Evolutionary conservation across 2,329 filamentous ascomycete genomes (phyloP).

Genomic region (Sporothrix curviconia): DNA sequence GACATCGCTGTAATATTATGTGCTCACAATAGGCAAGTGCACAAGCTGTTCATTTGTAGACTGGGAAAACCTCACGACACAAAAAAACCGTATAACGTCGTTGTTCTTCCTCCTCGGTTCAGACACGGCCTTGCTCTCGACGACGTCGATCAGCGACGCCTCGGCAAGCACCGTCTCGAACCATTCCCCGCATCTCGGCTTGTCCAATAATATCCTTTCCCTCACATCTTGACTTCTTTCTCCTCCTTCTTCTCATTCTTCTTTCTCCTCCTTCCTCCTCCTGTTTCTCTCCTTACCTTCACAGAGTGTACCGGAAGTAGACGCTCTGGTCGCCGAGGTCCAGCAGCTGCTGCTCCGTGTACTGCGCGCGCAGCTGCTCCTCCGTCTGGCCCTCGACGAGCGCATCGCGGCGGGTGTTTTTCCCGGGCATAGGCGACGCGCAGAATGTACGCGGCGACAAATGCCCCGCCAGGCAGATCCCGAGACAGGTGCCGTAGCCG

Average conservation of each 20-base stretch:
- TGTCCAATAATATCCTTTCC: too few species aligned
- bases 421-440: constrained; percentile 13
- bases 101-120: too few species aligned
- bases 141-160: too few species aligned
- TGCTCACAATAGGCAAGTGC: too few species aligned
- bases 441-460: not conserved
- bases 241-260: not conserved
- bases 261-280: not conserved
- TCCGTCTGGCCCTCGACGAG: constrained; percentile 23
- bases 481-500: constrained; percentile 28
- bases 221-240: too few species aligned
- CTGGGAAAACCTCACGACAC: too few species aligned
- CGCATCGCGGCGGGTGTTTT: constrained; percentile 23
- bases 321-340: constrained; percentile 28
- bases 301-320: constrained; percentile 27
- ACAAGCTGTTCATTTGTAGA: too few species aligned
- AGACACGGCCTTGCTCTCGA: too few species aligned
- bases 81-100: too few species aligned
- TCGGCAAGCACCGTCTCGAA: too few species aligned
- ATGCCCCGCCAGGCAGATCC: not conserved
- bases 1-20: too few species aligned
- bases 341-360: constrained; percentile 25
- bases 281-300: not conserved
- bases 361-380: constrained; percentile 24
- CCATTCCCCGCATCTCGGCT: too few species aligned